phyloP scores from a whole-genome alignment of 768 basidiomycete genomes.

The Pisolithus microcarpus region DNA sequence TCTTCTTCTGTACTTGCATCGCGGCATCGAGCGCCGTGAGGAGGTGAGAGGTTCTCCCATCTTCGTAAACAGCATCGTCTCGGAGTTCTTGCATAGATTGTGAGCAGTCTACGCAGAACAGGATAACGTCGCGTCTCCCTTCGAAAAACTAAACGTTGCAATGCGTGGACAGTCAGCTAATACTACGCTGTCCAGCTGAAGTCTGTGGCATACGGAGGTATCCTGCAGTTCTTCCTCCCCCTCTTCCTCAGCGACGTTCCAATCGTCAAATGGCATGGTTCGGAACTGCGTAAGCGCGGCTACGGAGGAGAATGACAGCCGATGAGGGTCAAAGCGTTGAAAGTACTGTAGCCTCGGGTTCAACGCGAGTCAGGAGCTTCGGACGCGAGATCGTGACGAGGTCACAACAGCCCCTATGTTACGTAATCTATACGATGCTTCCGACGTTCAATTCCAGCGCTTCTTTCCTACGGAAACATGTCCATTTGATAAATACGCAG shows the following conservation, averaged over 20 bases:
- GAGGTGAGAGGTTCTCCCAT: conserved; percentile 66
- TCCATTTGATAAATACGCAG: no score
- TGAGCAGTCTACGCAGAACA: conserved; percentile 96
- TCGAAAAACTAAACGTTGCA: conserved; percentile 49
- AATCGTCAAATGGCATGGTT: conserved; percentile 55
- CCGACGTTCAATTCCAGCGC: no score
- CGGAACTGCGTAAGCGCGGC: no score
- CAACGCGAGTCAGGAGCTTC: no score
- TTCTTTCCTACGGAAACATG: no score
- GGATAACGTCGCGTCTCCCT: conserved; percentile 73
- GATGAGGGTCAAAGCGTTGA: no score
- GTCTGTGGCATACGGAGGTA: conserved; percentile 37
- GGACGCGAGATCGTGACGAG: no score
- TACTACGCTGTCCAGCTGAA: conserved; percentile 6
- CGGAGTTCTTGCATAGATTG: conserved; percentile 75
- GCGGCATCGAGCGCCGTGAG: conserved; percentile 77
- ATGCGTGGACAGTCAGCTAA: conserved; percentile 4
- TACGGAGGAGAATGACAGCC: no score
- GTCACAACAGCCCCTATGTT: no score
- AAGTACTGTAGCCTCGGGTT: no score
- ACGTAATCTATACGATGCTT: no score
- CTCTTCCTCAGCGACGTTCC: conserved; percentile 73
- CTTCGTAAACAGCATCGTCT: conserved; percentile 59
- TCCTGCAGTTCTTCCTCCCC: conserved; percentile 82
- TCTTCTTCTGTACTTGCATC: conserved; percentile 81